These are phyloP conservation scores for Flammula alnicola DNA, from an alignment of 1,284 basidiomycete species.

Conservation along the genomic window DNA sequence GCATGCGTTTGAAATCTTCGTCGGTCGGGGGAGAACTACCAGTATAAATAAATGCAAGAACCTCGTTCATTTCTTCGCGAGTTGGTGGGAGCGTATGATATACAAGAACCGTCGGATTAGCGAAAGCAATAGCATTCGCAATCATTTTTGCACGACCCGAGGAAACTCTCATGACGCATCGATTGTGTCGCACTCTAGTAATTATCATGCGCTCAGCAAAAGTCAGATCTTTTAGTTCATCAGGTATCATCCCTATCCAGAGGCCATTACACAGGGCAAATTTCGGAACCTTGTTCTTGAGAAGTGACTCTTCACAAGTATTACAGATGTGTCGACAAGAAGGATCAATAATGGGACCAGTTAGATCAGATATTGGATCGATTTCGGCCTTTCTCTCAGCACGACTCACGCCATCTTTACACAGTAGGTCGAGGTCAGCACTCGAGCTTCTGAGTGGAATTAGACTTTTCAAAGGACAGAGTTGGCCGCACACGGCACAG, in stretches of 20 bases:
- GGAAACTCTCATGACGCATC: conserved; percentile 32
- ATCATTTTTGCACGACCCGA: conserved; percentile 38
- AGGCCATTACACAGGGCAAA: conserved; percentile 38
- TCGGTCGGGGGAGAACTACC: conserved; percentile 35
- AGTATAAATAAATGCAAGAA: conserved; percentile 41
- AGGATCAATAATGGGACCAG: conserved; percentile 7
- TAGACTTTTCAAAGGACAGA: conserved; percentile 1
- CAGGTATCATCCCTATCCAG: conserved; percentile 43
- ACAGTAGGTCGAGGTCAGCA: background rate
- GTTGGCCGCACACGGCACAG: conserved; percentile 25
- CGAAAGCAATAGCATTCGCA: conserved; percentile 40
- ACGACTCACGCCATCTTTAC: background rate
- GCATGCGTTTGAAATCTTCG: conserved; percentile 38
- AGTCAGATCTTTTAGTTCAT: conserved; percentile 30
- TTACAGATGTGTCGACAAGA: conserved; percentile 24
- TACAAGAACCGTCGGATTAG: conserved; percentile 36
- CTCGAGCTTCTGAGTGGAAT: background rate
- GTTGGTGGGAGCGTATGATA: conserved; percentile 38
- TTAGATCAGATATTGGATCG: background rate
- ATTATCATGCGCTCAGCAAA: conserved; percentile 40
- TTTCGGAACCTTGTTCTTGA: conserved; percentile 29
- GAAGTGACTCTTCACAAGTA: conserved; percentile 10
- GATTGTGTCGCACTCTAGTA: conserved; percentile 33
- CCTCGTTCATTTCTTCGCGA: conserved; percentile 38
- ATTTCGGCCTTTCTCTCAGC: too few relatives aligned